These are phyloP conservation scores for Cyberlindnera samutprakarnensis DNA, from an alignment of 805 yeast genomes.

Conservation along the genomic window DNA sequence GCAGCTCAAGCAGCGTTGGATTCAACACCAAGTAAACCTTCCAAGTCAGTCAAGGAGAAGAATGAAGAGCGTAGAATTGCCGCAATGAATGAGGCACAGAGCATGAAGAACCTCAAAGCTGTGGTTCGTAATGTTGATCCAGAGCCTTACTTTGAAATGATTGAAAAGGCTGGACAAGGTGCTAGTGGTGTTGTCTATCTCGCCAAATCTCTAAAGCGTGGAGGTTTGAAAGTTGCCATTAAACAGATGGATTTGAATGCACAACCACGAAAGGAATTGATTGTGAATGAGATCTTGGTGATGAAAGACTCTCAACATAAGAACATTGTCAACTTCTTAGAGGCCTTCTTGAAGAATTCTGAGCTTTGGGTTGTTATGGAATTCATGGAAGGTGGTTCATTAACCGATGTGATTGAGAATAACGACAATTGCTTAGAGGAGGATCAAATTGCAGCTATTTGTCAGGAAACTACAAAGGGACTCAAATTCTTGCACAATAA, in stretches of 20 bases:
- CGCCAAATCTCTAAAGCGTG: constrained; percentile 55
- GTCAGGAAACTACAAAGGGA: constrained; percentile 86
- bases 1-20: constrained; percentile 24
- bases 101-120: constrained; percentile 69
- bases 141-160: constrained; percentile 65
- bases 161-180: constrained; percentile 93
- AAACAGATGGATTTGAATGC: constrained; percentile 90
- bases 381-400: constrained; percentile 97
- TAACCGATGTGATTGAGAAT: constrained; percentile 92
- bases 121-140: constrained; percentile 87
- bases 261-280: constrained; percentile 92
- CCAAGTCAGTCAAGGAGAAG: constrained; percentile 26
- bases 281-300: constrained; percentile 90
- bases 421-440: constrained; percentile 67
- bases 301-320: constrained; percentile 95
- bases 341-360: constrained; percentile 64
- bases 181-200: constrained; percentile 94
- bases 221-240: constrained; percentile 76
- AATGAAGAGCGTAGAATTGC: constrained; percentile 45
- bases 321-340: constrained; percentile 91
- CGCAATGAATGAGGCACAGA: constrained; percentile 78
- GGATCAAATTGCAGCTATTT: constrained; percentile 85
- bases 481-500: constrained; percentile 86
- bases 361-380: constrained; percentile 99
- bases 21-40: constrained; percentile 15